These are phyloP conservation scores for Cyathus striatus DNA, from an alignment of 768 basidiomycete species.

Conservation along the genomic window DNA sequence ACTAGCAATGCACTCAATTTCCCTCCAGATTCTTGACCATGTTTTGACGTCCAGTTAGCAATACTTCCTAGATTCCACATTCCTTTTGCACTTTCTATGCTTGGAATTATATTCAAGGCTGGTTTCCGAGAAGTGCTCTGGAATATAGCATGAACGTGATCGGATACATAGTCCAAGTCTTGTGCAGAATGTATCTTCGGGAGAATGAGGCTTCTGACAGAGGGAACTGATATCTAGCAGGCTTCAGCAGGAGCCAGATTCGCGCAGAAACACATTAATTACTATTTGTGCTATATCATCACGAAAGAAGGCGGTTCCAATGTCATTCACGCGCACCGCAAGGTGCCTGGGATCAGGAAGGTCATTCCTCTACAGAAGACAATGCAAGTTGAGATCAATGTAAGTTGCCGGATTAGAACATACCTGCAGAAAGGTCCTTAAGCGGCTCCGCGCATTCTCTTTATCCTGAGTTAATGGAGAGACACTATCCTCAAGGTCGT, in stretches of 20 bases:
- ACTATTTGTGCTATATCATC: slow-evolving; percentile 63
- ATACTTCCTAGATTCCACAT: slow-evolving; percentile 67
- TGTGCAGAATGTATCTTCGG: slow-evolving; percentile 76
- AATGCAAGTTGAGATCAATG: not conserved
- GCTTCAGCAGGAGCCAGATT: not conserved
- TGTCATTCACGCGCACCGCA: slow-evolving; percentile 68
- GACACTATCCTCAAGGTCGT: slow-evolving; percentile 88
- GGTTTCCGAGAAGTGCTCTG: slow-evolving; percentile 15
- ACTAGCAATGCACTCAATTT: slow-evolving; percentile 63
- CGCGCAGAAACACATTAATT: slow-evolving; percentile 8
- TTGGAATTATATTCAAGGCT: slow-evolving; percentile 62
- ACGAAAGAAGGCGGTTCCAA: slow-evolving; percentile 59
- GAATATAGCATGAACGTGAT: slow-evolving; percentile 31
- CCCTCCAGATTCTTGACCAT: slow-evolving; percentile 44
- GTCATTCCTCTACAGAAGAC: slow-evolving; percentile 17
- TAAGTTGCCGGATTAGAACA: slow-evolving; percentile 8
- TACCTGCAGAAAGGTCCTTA: slow-evolving; percentile 54
- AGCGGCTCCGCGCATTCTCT: slow-evolving; percentile 46
- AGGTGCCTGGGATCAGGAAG: slow-evolving; percentile 45
- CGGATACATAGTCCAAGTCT: slow-evolving; percentile 62
- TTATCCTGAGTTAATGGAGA: slow-evolving; percentile 62
- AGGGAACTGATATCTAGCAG: slow-evolving; percentile 23
- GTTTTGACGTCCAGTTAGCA: slow-evolving; percentile 58
- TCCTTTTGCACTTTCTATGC: slow-evolving; percentile 79
- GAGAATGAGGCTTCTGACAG: slow-evolving; percentile 66